A percentile compares a stretch with the other conserved stretches of the same genome.
Conservation (phyloP, 2,329 filamentous ascomycete genomes). For the Neonectria sp. region DNA sequence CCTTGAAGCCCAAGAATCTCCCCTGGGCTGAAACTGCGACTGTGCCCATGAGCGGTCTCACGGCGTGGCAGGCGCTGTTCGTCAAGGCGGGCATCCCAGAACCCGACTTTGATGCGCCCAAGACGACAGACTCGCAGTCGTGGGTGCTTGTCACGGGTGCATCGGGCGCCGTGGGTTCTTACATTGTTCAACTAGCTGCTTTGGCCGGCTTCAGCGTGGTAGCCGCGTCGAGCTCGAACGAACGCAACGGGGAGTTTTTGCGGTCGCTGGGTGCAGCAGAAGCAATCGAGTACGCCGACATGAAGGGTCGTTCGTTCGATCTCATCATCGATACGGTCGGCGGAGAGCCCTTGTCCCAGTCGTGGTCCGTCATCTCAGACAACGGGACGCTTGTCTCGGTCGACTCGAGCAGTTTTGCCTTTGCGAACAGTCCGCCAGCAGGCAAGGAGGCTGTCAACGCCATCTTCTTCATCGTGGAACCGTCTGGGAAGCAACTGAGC, state of each 20-base stretch:
- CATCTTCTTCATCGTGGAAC: constrained; percentile 24
- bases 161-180: constrained; percentile 54
- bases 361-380: constrained; percentile 48
- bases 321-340: constrained; percentile 52
- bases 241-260: constrained; percentile 28
- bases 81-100: constrained; percentile 38
- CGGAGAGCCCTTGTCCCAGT: constrained; percentile 44
- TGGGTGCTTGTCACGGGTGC: constrained; percentile 53
- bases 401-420: constrained; percentile 32
- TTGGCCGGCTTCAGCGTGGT: constrained; percentile 50
- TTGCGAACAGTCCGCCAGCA: neutral
- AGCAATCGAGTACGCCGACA: constrained; percentile 37
- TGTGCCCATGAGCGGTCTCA: constrained; percentile 53
- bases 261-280: constrained; percentile 46
- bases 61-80: constrained; percentile 55
- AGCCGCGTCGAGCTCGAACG: constrained; percentile 48
- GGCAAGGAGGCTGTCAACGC: constrained; percentile 18
- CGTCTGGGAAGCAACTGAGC: constrained; percentile 2
- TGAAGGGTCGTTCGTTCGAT: constrained; percentile 35
- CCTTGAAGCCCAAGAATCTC: constrained; percentile 47
- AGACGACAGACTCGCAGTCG: neutral
- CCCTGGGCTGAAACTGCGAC: constrained; percentile 51
- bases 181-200: constrained; percentile 52
- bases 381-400: constrained; percentile 40
- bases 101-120: constrained; percentile 17